phyloP scores from a whole-genome alignment of 2,329 filamentous ascomycete genomes.

The Coleophoma eucalyptorum region DNA sequence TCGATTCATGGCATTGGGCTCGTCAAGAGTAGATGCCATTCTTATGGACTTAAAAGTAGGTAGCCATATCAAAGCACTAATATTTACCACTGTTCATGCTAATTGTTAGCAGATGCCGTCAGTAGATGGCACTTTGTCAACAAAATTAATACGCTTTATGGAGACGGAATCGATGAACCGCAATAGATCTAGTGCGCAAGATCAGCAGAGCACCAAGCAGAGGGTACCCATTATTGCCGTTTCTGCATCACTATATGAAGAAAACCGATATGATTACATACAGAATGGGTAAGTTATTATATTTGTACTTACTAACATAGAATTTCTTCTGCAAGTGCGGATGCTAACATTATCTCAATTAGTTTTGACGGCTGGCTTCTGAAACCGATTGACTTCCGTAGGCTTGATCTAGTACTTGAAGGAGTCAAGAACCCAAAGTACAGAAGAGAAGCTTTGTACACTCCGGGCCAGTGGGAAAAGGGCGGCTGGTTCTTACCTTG shows the following conservation, averaged over 20 bases:
- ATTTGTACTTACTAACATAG: background rate
- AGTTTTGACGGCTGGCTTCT: background rate
- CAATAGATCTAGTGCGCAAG: background rate
- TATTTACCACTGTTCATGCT: background rate
- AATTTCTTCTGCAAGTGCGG: background rate
- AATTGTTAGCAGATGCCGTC: slow-evolving; percentile 15
- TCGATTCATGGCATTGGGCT: slow-evolving; percentile 55
- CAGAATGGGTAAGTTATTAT: slow-evolving; percentile 15
- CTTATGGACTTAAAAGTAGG: slow-evolving; percentile 22
- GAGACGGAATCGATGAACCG: slow-evolving; percentile 10
- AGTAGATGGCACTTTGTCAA: slow-evolving; percentile 15
- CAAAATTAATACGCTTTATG: slow-evolving; percentile 16
- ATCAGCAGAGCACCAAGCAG: background rate
- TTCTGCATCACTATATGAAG: slow-evolving; percentile 14
- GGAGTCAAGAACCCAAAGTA: background rate
- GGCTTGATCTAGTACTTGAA: background rate
- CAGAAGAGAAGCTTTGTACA: background rate
- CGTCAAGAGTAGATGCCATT: slow-evolving; percentile 15
- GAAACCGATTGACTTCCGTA: background rate
- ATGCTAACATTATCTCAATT: background rate
- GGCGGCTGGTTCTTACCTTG: background rate
- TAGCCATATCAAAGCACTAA: no score
- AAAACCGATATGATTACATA: slow-evolving; percentile 17
- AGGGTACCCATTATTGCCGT: slow-evolving; percentile 19
- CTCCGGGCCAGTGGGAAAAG: background rate